phyloP scores from a whole-genome alignment of 768 basidiomycete genomes.

The Amanita phalloides region DNA sequence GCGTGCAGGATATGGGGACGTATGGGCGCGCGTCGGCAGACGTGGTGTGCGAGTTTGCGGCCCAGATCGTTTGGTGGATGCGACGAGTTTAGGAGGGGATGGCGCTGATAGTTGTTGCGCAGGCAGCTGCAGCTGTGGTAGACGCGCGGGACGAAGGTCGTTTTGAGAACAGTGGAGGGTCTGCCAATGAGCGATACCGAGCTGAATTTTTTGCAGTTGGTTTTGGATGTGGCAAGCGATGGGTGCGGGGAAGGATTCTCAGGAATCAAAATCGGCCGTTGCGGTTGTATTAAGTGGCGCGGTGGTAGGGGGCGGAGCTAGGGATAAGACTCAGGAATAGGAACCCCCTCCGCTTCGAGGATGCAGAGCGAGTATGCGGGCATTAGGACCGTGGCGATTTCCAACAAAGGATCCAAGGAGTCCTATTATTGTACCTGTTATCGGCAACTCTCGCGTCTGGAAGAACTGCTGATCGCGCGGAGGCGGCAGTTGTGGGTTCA shows the following conservation, averaged over 20 bases:
- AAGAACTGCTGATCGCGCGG: no score
- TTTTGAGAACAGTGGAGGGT: slow-evolving; percentile 38
- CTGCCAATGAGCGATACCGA: slow-evolving; percentile 3
- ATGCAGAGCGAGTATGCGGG: slow-evolving; percentile 41
- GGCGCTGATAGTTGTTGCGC: no score
- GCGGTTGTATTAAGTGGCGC: not conserved
- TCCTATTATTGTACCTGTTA: no score
- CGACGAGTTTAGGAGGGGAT: slow-evolving; percentile 9
- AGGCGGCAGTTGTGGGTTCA: no score
- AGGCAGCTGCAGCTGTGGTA: slow-evolving; percentile 17
- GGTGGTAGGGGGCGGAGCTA: slow-evolving; percentile 22
- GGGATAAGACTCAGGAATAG: not conserved
- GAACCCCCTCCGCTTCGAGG: slow-evolving; percentile 17
- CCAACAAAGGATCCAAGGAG: no score
- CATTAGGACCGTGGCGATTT: not conserved
- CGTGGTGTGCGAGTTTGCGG: slow-evolving; percentile 37
- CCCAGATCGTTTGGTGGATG: slow-evolving; percentile 15
- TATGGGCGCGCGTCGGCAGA: slow-evolving; percentile 47
- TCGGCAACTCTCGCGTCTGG: no score
- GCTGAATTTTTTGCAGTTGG: slow-evolving; percentile 3
- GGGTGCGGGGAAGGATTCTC: not conserved
- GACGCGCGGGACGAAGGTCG: slow-evolving; percentile 36
- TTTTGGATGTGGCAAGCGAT: not conserved
- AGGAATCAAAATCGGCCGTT: not conserved
- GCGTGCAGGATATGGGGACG: slow-evolving; percentile 55